A percentile compares a stretch with the other conserved stretches of the same genome.
Conservation (phyloP, 768 basidiomycete genomes). For the Cystobasidium ongulense region DNA sequence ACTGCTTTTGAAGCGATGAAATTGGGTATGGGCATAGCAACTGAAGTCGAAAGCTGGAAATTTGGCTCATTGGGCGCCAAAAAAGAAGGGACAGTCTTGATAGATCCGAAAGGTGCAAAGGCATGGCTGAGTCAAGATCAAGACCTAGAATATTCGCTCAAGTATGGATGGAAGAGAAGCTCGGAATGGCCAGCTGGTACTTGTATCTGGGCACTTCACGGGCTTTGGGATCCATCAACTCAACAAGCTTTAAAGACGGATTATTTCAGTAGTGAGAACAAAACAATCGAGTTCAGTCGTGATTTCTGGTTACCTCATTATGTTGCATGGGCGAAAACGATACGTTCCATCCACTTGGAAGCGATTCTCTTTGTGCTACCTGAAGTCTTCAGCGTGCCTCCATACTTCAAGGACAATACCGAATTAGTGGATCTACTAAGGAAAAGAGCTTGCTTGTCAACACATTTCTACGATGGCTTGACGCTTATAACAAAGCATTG, state of each 20-base stretch:
- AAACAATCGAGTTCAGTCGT: slow-evolving; percentile 57
- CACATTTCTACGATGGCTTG: slow-evolving; percentile 91
- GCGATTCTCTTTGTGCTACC: slow-evolving; percentile 86
- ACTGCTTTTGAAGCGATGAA: slow-evolving; percentile 74
- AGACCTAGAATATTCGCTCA: slow-evolving; percentile 47
- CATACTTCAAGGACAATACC: slow-evolving; percentile 43
- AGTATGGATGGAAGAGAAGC: slow-evolving; percentile 79
- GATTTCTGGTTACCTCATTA: slow-evolving; percentile 77
- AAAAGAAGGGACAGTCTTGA: slow-evolving; percentile 61
- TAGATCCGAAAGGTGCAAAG: slow-evolving; percentile 73
- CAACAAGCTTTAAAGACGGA: slow-evolving; percentile 61
- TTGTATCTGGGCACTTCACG: slow-evolving; percentile 80
- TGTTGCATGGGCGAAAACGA: slow-evolving; percentile 53
- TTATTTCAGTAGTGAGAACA: slow-evolving; percentile 52
- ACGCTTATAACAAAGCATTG: slow-evolving; percentile 70
- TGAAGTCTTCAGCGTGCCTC: slow-evolving; percentile 78
- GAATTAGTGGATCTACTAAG: slow-evolving; percentile 44
- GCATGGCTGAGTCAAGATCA: slow-evolving; percentile 62
- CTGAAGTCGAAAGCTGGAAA: slow-evolving; percentile 71
- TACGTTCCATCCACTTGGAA: slow-evolving; percentile 64
- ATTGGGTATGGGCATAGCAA: slow-evolving; percentile 76
- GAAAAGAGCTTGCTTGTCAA: slow-evolving; percentile 63
- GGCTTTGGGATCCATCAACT: slow-evolving; percentile 70
- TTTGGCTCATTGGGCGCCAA: slow-evolving; percentile 73
- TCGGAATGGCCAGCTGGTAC: slow-evolving; percentile 63